Evolutionary conservation across 1,284 basidiomycete genomes (phyloP).

Genomic region (Leccinum griseonigrum): DNA sequence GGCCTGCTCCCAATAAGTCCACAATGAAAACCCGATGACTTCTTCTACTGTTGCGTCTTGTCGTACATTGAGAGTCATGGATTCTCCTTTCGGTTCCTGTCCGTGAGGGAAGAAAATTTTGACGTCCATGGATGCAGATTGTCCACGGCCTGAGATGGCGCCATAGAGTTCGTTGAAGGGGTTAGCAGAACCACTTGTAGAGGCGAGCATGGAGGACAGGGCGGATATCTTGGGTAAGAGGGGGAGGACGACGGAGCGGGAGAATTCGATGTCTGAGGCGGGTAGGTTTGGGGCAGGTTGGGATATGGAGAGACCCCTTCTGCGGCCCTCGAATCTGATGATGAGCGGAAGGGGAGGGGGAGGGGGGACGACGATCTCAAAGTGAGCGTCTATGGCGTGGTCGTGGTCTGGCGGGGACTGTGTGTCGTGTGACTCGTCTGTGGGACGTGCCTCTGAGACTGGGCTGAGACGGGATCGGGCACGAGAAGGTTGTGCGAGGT

Average conservation of each 20-base stretch:
- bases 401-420: constrained; percentile 23
- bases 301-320: constrained; percentile 28
- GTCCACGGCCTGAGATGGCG: constrained; percentile 71
- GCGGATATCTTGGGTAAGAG: constrained; percentile 50
- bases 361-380: constrained; percentile 46
- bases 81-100: constrained; percentile 53
- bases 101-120: constrained; percentile 90
- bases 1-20: constrained; percentile 87
- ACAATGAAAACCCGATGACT: constrained; percentile 91
- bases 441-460: constrained; percentile 50
- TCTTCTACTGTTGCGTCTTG: constrained; percentile 94
- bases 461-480: constrained; percentile 62
- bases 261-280: constrained; percentile 44
- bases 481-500: constrained; percentile 39
- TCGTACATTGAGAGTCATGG: constrained; percentile 70
- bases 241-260: constrained; percentile 50
- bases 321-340: constrained; percentile 24
- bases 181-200: constrained; percentile 60
- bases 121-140: constrained; percentile 63
- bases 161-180: constrained; percentile 83
- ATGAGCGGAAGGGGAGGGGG: constrained; percentile 13
- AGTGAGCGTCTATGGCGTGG: constrained; percentile 38
- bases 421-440: constrained; percentile 25
- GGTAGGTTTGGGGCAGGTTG: constrained; percentile 21
- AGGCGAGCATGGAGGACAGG: constrained; percentile 65